A percentile compares a stretch with the other conserved stretches of the same genome.
Conservation (phyloP, 768 basidiomycete species). For the Russula lepida region DNA sequence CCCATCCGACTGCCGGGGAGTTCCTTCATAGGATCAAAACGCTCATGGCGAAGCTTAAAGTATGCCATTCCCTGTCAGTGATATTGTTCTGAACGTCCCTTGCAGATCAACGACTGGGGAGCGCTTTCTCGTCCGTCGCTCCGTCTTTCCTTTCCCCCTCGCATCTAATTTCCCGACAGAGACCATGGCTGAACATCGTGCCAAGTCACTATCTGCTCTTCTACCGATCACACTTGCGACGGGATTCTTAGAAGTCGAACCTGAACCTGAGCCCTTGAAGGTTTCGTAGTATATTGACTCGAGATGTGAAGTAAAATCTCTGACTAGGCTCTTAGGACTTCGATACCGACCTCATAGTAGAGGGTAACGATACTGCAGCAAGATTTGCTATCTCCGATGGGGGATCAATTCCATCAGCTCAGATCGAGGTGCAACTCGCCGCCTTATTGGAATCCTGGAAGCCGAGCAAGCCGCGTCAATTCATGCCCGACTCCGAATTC, state of each 20-base stretch:
- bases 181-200: slow-evolving; percentile 42
- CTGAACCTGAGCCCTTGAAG: slow-evolving; percentile 43
- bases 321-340: slow-evolving; percentile 34
- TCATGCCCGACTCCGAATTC: slow-evolving; percentile 37
- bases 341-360: slow-evolving; percentile 40
- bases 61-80: neutral
- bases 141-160: neutral
- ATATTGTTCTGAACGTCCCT: neutral
- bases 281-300: slow-evolving; percentile 24
- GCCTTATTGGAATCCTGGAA: slow-evolving; percentile 26
- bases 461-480: slow-evolving; percentile 28
- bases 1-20: slow-evolving; percentile 43
- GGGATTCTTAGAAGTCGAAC: slow-evolving; percentile 39
- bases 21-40: slow-evolving; percentile 28
- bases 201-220: slow-evolving; percentile 29
- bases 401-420: slow-evolving; percentile 14
- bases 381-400: slow-evolving; percentile 29
- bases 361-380: slow-evolving; percentile 31
- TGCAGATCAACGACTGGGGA: slow-evolving; percentile 56
- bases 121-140: slow-evolving; percentile 48
- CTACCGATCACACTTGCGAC: slow-evolving; percentile 41
- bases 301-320: too few relatives aligned
- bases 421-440: slow-evolving; percentile 25
- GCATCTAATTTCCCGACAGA: slow-evolving; percentile 27
- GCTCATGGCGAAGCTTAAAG: slow-evolving; percentile 13